These are phyloP conservation scores for Russula vinacea DNA, from an alignment of 768 basidiomycete species.

Conservation along the genomic window DNA sequence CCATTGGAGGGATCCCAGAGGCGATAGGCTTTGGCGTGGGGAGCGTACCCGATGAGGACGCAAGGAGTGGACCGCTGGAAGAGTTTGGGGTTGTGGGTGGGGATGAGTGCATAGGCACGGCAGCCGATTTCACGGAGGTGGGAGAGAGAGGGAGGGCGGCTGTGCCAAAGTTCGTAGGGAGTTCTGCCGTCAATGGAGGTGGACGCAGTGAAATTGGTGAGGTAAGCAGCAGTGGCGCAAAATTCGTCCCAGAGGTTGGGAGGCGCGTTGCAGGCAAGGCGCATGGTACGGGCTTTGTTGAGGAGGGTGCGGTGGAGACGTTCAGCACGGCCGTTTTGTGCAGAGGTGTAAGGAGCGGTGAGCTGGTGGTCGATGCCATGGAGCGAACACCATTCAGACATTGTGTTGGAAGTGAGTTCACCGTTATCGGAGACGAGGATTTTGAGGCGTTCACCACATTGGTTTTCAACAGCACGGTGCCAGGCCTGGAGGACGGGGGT, in stretches of 20 bases:
- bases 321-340: no score
- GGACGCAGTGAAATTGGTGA: neutral
- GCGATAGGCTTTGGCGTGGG: no score
- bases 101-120: no score
- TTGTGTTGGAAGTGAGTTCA: neutral
- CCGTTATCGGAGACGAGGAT: neutral
- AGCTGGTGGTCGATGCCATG: neutral
- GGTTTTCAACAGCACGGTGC: neutral
- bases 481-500: fast-evolving
- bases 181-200: neutral
- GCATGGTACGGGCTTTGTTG: no score
- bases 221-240: neutral
- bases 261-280: no score
- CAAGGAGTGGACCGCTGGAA: no score
- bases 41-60: no score
- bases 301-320: no score
- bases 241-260: constrained; percentile 6
- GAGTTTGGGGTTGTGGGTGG: no score
- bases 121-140: no score
- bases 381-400: fast-evolving
- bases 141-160: no score
- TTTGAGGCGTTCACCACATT: neutral
- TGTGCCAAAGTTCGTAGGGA: neutral
- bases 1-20: no score
- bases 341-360: neutral